Conservation (phyloP, 352 stramenopile genomes). For the Phytopythium sindhum region DNA sequence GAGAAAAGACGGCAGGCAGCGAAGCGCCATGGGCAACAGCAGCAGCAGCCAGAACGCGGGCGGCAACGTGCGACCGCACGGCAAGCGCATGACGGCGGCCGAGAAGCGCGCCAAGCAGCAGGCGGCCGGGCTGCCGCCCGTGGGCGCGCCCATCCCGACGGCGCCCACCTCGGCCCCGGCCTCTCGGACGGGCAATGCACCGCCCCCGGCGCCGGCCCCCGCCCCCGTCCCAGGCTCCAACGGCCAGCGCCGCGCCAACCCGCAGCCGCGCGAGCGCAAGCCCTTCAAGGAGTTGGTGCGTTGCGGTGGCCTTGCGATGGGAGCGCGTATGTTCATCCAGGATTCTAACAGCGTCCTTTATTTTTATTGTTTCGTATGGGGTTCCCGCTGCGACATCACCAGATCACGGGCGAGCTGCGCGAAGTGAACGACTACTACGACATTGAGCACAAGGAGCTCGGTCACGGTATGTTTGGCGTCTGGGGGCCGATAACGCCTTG, state of each 20-base stretch:
- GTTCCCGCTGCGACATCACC: background rate
- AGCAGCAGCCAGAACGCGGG: slow-evolving; percentile 41
- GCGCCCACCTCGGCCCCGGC: slow-evolving; percentile 13
- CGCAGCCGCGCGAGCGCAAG: slow-evolving; percentile 52
- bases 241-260: slow-evolving; percentile 25
- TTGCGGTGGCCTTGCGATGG: slow-evolving; percentile 5
- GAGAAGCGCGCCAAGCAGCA: slow-evolving; percentile 40
- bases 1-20: background rate
- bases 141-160: slow-evolving; percentile 9
- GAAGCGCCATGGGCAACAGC: slow-evolving; percentile 59
- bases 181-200: slow-evolving; percentile 10
- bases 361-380: background rate
- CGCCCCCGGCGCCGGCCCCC: slow-evolving; percentile 11
- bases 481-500: background rate
- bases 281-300: slow-evolving; percentile 67
- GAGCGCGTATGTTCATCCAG: background rate
- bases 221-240: slow-evolving; percentile 13
- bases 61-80: slow-evolving; percentile 30
- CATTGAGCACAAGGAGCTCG: slow-evolving; percentile 87
- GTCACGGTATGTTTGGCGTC: slow-evolving; percentile 35
- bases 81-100: slow-evolving; percentile 41
- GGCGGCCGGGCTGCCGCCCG: slow-evolving; percentile 13
- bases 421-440: slow-evolving; percentile 86
- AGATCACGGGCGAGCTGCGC: slow-evolving; percentile 82
- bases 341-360: background rate